phyloP scores from a whole-genome alignment of 371 early-diverging fungal genomes.

The Apophysomyces trapeziformis region DNA sequence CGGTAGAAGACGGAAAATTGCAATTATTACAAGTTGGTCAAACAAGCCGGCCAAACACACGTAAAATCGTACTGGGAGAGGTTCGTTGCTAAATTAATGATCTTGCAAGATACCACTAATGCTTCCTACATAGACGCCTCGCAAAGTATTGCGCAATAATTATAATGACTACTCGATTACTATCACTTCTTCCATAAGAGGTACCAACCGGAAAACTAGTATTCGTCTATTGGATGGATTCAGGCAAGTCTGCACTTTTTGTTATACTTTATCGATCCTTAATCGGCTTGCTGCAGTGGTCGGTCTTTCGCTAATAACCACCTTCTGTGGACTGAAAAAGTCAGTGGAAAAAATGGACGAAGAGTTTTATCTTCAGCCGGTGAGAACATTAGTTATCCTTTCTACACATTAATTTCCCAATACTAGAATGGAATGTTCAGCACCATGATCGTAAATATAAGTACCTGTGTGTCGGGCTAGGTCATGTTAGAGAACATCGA shows the following conservation, averaged over 20 bases:
- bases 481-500: slow-evolving; percentile 26
- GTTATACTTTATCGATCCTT: background rate
- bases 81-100: slow-evolving; percentile 10
- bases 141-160: slow-evolving; percentile 26
- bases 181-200: slow-evolving; percentile 14
- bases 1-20: slow-evolving; percentile 28
- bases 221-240: slow-evolving; percentile 22
- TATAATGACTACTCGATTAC: slow-evolving; percentile 17
- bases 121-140: slow-evolving; percentile 24
- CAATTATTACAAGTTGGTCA: slow-evolving; percentile 21
- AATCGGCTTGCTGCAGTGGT: slow-evolving; percentile 16
- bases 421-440: slow-evolving; percentile 40
- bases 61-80: slow-evolving; percentile 28
- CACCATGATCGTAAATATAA: slow-evolving; percentile 31
- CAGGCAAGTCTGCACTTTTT: slow-evolving; percentile 13
- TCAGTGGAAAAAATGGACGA: slow-evolving; percentile 18
- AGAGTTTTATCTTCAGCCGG: slow-evolving; percentile 31
- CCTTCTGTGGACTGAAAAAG: slow-evolving; percentile 14
- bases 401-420: background rate
- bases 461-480: slow-evolving; percentile 47
- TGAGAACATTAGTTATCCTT: background rate
- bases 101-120: background rate
- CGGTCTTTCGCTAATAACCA: slow-evolving; percentile 19
- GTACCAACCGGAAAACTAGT: slow-evolving; percentile 18
- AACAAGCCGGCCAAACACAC: slow-evolving; percentile 13